Conservation (phyloP, 768 basidiomycete genomes). For the Tricholoma sp. region DNA sequence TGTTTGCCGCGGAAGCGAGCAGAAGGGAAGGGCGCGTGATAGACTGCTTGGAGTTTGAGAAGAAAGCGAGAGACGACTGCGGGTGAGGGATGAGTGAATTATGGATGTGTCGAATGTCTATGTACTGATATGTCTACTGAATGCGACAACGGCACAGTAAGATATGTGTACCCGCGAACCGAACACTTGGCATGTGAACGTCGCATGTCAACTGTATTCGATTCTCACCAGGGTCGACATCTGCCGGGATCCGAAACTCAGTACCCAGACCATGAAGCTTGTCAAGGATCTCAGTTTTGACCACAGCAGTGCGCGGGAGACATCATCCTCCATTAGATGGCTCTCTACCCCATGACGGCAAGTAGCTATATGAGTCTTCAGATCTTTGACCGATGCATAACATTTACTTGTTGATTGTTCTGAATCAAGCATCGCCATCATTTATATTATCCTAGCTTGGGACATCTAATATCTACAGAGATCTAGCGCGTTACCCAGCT, state of each 20-base stretch:
- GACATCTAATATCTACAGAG: neutral
- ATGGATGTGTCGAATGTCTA: no score
- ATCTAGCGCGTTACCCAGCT: neutral
- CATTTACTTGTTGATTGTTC: neutral
- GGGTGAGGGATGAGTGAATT: no score
- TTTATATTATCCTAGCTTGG: neutral
- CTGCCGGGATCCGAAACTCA: neutral
- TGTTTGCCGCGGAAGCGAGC: slow-evolving; percentile 85
- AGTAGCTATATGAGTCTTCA: neutral
- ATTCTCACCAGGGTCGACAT: neutral
- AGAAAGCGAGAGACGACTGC: slow-evolving; percentile 29
- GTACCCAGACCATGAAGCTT: neutral
- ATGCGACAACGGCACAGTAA: neutral
- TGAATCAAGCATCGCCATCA: neutral
- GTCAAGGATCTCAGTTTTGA: neutral
- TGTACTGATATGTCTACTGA: no score
- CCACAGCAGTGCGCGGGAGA: no score
- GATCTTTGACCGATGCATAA: neutral
- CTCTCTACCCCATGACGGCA: neutral
- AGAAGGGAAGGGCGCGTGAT: slow-evolving; percentile 65
- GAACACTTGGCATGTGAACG: neutral
- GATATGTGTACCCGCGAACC: neutral
- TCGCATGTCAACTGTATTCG: neutral
- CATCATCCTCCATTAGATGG: neutral
- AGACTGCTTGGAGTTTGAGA: slow-evolving; percentile 65